phyloP scores from a whole-genome alignment of 148 eudicot genomes.

The Vaccinium vitisidaea region DNA sequence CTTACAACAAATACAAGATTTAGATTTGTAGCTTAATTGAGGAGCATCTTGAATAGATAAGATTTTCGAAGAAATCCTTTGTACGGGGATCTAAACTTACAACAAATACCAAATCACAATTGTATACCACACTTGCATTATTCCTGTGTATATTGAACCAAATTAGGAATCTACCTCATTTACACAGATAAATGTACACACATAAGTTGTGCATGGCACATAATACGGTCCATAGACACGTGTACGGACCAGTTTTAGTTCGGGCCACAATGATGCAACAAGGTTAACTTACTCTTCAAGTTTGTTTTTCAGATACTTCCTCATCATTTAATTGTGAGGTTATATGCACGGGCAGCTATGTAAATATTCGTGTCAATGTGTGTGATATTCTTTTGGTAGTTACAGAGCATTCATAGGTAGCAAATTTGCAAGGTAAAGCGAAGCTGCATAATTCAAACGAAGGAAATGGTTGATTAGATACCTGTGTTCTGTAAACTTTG shows the following conservation, averaged over 20 bases:
- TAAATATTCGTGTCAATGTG: not conserved
- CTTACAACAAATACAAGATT: not conserved
- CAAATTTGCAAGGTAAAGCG: not conserved
- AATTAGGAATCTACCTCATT: not conserved
- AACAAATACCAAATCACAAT: too few relatives aligned
- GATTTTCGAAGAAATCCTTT: too few relatives aligned
- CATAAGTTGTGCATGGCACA: not conserved
- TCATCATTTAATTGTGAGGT: not conserved
- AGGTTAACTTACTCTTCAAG: not conserved
- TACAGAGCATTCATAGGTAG: not conserved
- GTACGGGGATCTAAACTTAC: too few relatives aligned
- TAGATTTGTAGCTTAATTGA: not conserved
- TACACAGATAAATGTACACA: not conserved
- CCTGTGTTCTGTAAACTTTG: constrained; percentile 89
- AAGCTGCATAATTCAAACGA: not conserved
- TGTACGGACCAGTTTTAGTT: not conserved
- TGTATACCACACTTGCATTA: not conserved
- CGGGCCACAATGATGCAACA: not conserved
- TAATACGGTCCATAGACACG: not conserved
- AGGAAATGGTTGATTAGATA: constrained; percentile 12
- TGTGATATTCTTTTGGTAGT: not conserved
- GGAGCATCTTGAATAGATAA: too few relatives aligned
- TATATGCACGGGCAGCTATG: not conserved
- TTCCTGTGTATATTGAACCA: not conserved
- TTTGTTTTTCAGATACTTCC: not conserved